Base-by-base conservation (phyloP, 2,329 filamentous ascomycete genomes). In the Paecilomyces niveus region DNA sequence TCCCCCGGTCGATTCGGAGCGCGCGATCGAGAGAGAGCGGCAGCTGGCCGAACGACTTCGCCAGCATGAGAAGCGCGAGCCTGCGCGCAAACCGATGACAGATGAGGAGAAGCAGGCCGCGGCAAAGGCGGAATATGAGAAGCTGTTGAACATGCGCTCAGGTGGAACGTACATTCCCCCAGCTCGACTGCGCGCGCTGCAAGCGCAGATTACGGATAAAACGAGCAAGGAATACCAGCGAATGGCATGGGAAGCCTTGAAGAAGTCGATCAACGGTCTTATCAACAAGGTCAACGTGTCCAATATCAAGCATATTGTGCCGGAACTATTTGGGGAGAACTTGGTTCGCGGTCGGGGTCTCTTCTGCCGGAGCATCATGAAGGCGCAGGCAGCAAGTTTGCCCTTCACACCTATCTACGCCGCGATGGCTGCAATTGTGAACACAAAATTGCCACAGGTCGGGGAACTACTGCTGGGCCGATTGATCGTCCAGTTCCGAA, bases 231-330 rank as follows among this genome's bases (percentile, higher is more conserved):
- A 97, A 77, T 97, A 96, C 72, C 94, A 97, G 82, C 90, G 94
- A 68, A 96, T 99, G 90, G 92, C 92, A 8, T 99, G 94, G 94
- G 94, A 99, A 76, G 93, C 93, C 11, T 80, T 99, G 70, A 99
- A 99, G 80, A 99, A 99, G 81, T 94, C 90, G 54, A 96, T 99
- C 77, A 97, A 99, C 72, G 94, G 94, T 67, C 79, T 99, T 64
- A 96, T 99, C 82, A 99, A 99, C 83, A 99, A 99, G 80, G 89
- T 97, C 80, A 97, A 97, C 76, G 90, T 93, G 58, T 90, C 89
- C 33, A 99, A 99, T 74, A 97, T 99, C 82, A 97, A 99, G 76
- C 85, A 89, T 70, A 97, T 99, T 62, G 92, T 97, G 24, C 93
- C 93, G 1, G 94, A 99, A 77, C 81, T 99, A 53, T 99, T 99